Conservation (phyloP, 257 asterid species). For the Marsdenia floribunda region DNA sequence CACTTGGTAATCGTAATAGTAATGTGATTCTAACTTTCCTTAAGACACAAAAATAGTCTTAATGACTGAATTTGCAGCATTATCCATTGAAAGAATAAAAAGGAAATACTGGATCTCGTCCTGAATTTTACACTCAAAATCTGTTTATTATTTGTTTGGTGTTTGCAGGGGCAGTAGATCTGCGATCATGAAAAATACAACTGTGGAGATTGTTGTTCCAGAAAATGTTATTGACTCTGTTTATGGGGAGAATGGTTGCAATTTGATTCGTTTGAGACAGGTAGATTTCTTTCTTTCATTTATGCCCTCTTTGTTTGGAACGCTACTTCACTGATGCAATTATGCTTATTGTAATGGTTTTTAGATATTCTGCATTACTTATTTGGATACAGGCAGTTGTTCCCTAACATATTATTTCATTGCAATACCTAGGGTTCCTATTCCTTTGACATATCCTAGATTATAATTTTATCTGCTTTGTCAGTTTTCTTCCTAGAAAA, state of each 20-base stretch:
- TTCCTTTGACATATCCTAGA: background rate
- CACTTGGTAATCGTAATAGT: background rate
- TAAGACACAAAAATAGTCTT: background rate
- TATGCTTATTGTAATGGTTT: background rate
- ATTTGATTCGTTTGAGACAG: slow-evolving; percentile 61
- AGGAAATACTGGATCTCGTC: background rate
- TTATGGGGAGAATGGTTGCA: slow-evolving; percentile 57
- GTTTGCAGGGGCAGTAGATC: slow-evolving; percentile 46
- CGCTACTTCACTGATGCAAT: background rate
- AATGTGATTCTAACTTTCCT: background rate
- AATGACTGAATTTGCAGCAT: background rate
- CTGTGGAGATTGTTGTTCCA: slow-evolving; percentile 57
- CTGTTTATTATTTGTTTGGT: background rate
- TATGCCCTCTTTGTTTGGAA: background rate
- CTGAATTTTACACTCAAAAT: background rate
- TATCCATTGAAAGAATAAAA: background rate
- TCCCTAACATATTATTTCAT: background rate
- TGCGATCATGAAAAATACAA: slow-evolving; percentile 45
- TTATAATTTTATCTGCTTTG: too few relatives aligned
- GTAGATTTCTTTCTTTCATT: slow-evolving; percentile 20
- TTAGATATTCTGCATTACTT: background rate
- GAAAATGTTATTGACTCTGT: slow-evolving; percentile 45
- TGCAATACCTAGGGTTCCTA: background rate
- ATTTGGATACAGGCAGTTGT: background rate
- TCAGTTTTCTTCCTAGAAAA: too few relatives aligned